Evolutionary conservation across 1,284 basidiomycete genomes (phyloP).

Genomic region (Malassezia restricta): DNA sequence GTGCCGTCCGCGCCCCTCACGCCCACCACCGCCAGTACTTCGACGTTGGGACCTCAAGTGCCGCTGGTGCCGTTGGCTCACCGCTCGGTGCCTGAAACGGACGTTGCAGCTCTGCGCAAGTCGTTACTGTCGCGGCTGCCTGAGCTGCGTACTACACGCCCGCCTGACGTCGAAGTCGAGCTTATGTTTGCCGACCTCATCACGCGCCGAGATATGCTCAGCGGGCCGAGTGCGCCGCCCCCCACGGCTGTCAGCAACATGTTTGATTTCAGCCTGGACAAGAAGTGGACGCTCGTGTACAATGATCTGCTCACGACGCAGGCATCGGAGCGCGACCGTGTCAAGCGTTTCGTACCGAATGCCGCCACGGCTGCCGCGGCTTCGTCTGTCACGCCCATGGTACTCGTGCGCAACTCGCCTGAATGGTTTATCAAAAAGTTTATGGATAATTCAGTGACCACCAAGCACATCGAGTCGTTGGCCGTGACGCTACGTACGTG

Average conservation of each 20-base stretch:
- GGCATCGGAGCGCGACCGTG: slow-evolving; percentile 50
- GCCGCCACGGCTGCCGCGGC: slow-evolving; percentile 50
- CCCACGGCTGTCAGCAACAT: slow-evolving; percentile 38
- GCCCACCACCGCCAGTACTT: not conserved
- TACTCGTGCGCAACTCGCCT: slow-evolving; percentile 44
- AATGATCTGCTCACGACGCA: slow-evolving; percentile 70
- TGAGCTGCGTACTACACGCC: slow-evolving; percentile 30
- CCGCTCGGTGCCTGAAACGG: not conserved
- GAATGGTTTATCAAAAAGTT: slow-evolving; percentile 72
- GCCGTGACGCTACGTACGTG: slow-evolving; percentile 61
- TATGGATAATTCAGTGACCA: slow-evolving; percentile 68
- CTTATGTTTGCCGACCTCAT: slow-evolving; percentile 44
- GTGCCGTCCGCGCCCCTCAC: not conserved
- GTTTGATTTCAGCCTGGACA: slow-evolving; percentile 51
- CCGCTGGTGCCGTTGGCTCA: not conserved
- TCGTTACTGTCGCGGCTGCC: slow-evolving; percentile 11
- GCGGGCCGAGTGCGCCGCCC: slow-evolving; percentile 32
- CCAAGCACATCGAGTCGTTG: slow-evolving; percentile 65
- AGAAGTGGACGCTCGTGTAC: slow-evolving; percentile 85
- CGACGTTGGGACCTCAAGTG: not conserved
- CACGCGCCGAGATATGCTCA: slow-evolving; percentile 41
- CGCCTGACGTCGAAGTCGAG: slow-evolving; percentile 35
- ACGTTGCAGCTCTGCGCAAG: not conserved
- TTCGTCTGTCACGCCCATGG: slow-evolving; percentile 45
- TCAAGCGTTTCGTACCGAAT: slow-evolving; percentile 46